Conservation (phyloP, 2,329 filamentous ascomycete species). For the Exutisphaerella laricina region DNA sequence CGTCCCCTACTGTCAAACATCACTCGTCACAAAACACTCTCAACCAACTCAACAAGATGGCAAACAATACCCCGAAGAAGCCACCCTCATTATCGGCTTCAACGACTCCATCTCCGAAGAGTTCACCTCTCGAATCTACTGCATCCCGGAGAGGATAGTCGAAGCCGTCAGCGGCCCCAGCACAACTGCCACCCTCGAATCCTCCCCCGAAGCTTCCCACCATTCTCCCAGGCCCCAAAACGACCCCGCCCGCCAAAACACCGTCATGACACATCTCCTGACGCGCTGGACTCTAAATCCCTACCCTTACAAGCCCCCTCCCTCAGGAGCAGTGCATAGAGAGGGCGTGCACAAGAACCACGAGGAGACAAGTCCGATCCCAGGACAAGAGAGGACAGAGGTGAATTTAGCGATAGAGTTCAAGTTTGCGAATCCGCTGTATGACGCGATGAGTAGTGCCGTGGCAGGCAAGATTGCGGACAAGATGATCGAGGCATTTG, state of each 20-base stretch:
- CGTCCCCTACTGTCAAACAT: constrained; percentile 82
- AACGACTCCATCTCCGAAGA: constrained; percentile 72
- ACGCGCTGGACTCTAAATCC: constrained; percentile 63
- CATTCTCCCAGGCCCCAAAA: constrained; percentile 36
- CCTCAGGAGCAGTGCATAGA: constrained; percentile 34
- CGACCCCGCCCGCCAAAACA: constrained; percentile 31
- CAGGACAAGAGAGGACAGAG: constrained; percentile 54
- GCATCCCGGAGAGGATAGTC: constrained; percentile 64
- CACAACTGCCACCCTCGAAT: constrained; percentile 42
- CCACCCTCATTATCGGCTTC: constrained; percentile 79
- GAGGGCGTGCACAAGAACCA: constrained; percentile 25
- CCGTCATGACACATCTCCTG: constrained; percentile 60
- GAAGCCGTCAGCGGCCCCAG: constrained; percentile 71
- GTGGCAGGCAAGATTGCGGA: constrained; percentile 79
- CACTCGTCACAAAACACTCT: constrained; percentile 71
- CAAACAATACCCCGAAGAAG: constrained; percentile 63
- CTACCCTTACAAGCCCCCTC: constrained; percentile 41
- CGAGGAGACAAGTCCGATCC: constrained; percentile 39
- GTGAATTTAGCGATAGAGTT: constrained; percentile 74
- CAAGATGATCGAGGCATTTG: constrained; percentile 90
- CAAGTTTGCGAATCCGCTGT: constrained; percentile 82
- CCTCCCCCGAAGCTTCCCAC: constrained; percentile 37
- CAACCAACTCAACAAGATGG: constrained; percentile 38
- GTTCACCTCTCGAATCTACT: constrained; percentile 75
- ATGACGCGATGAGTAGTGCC: constrained; percentile 72